Percentiles rank a stretch among this genome's conserved stretches.
Conservation (phyloP, 768 basidiomycete species). For the Lactarius quietus region DNA sequence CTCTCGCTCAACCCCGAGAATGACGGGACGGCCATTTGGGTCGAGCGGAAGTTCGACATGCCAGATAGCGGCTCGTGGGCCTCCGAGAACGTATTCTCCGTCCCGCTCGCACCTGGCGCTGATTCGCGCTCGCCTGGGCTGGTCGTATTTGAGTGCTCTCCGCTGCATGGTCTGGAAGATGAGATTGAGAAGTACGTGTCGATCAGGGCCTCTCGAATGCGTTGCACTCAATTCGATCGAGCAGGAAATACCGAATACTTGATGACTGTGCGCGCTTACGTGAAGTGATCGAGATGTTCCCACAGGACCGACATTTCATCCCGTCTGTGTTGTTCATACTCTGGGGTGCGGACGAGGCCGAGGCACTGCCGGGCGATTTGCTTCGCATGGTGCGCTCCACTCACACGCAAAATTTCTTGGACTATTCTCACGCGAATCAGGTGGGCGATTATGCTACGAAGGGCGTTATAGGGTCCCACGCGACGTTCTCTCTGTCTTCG, state of each 20-base stretch:
- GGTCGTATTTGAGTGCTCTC: constrained; percentile 73
- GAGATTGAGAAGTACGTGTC: constrained; percentile 60
- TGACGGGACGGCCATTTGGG: constrained; percentile 77
- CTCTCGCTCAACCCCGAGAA: constrained; percentile 69
- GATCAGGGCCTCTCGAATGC: neutral
- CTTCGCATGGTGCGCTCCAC: constrained; percentile 51
- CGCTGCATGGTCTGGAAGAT: constrained; percentile 57
- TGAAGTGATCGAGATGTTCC: constrained; percentile 55
- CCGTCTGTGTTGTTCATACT: constrained; percentile 59
- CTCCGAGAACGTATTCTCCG: constrained; percentile 56
- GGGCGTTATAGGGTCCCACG: constrained; percentile 39
- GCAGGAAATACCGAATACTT: constrained; percentile 64
- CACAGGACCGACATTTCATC: constrained; percentile 52
- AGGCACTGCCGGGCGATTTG: constrained; percentile 46
- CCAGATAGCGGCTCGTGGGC: constrained; percentile 62
- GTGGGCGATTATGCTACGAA: constrained; percentile 46
- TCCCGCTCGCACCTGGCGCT: constrained; percentile 42
- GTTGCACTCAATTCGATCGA: neutral
- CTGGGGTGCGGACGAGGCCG: constrained; percentile 51
- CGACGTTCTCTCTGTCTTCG: constrained; percentile 50
- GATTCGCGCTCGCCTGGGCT: constrained; percentile 48
- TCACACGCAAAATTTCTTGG: neutral
- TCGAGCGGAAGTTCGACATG: constrained; percentile 72
- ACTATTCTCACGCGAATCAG: constrained; percentile 34
- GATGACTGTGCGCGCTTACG: constrained; percentile 72